Percentiles rank a stretch among this genome's conserved stretches.
phyloP scores from a whole-genome alignment of 2,329 filamentous ascomycete species.

The Monosporascus sp. region DNA sequence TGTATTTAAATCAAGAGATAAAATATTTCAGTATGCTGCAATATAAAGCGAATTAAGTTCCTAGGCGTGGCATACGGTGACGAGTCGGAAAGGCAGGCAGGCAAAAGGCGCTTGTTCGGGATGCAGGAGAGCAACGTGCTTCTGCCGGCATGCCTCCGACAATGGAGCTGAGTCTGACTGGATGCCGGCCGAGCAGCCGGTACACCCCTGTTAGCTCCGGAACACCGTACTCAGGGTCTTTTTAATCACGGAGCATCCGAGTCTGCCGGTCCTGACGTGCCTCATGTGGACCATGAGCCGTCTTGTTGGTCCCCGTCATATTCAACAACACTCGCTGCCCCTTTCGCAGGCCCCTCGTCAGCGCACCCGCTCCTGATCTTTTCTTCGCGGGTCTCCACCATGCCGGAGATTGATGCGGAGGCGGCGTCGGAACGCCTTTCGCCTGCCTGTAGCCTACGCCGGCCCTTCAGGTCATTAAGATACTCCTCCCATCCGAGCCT shows the following conservation, averaged over 20 bases:
- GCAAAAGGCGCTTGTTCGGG: constrained; percentile 5
- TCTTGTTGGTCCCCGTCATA: neutral
- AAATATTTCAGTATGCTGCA: too few species aligned
- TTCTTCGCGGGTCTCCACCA: neutral
- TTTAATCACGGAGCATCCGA: neutral
- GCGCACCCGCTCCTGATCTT: constrained; percentile 5
- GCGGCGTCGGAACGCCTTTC: neutral
- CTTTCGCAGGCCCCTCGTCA: constrained; percentile 7
- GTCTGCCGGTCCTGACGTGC: neutral
- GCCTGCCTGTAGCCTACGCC: constrained; percentile 6
- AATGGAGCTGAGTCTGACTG: neutral
- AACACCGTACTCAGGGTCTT: neutral
- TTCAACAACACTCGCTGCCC: neutral
- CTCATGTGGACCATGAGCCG: neutral
- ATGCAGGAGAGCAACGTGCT: constrained; percentile 7
- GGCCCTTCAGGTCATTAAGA: constrained; percentile 6
- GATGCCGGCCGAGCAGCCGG: neutral
- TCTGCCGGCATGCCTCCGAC: constrained; percentile 1
- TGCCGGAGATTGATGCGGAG: neutral
- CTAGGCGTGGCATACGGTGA: constrained; percentile 4
- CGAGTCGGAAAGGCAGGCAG: constrained; percentile 5
- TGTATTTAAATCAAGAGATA: too few species aligned
- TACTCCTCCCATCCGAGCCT: neutral
- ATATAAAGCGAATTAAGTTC: constrained; percentile 9
- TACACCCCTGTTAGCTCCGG: neutral